phyloP scores from a whole-genome alignment of 1,284 basidiomycete species.

The Phenoliferia sp. region DNA sequence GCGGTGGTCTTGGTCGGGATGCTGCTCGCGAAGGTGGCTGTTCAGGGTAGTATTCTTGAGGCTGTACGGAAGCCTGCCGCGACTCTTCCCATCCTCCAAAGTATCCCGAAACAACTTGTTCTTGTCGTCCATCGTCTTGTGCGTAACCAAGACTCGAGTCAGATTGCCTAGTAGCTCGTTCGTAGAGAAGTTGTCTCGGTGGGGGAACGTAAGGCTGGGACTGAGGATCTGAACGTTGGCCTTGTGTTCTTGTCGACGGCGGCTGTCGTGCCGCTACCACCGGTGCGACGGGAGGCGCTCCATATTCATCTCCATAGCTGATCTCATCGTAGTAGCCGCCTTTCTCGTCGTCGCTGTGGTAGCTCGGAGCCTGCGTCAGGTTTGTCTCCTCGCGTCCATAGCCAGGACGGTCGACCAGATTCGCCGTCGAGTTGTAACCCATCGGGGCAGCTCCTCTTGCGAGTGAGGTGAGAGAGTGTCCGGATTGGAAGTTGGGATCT shows the following conservation, averaged over 20 bases:
- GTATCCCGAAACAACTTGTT: too few species aligned
- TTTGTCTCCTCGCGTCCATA: slow-evolving; percentile 37
- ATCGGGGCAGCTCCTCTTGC: slow-evolving; percentile 10
- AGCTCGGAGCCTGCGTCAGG: not conserved
- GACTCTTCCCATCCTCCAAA: slow-evolving; percentile 2
- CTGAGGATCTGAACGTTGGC: not conserved
- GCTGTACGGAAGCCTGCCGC: not conserved
- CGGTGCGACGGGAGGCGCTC: not conserved
- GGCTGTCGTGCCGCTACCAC: too few species aligned
- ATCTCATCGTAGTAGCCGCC: not conserved
- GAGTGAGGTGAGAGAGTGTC: slow-evolving; percentile 14
- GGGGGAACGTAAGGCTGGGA: not conserved
- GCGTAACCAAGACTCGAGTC: not conserved
- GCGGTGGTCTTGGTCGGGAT: too few species aligned
- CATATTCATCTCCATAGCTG: not conserved
- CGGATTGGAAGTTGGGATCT: slow-evolving; percentile 3
- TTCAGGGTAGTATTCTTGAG: not conserved
- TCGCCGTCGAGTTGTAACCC: slow-evolving; percentile 5
- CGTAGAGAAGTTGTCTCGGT: slow-evolving; percentile 1
- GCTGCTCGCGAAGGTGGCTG: not conserved
- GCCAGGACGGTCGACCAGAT: not conserved
- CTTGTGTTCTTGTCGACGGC: not conserved
- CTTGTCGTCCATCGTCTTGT: too few species aligned
- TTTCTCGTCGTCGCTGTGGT: slow-evolving; percentile 1
- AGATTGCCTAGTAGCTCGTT: not conserved